A percentile compares a stretch with the other conserved stretches of the same genome.
Evolutionary conservation across 305 asterid genomes (phyloP).

Genomic region (Solanum aculeatissimum): DNA sequence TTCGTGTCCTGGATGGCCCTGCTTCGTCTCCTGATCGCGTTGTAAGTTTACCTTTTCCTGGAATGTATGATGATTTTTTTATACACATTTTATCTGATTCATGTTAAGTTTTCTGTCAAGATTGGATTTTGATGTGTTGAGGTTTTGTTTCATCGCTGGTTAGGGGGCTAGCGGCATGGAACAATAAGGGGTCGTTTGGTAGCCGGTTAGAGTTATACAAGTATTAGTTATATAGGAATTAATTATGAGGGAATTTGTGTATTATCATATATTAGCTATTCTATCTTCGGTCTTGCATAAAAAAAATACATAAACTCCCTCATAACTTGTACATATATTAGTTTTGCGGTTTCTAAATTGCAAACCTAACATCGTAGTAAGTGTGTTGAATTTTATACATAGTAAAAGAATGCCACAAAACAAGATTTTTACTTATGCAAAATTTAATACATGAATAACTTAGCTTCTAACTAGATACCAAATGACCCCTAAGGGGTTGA

Average conservation of each 20-base stretch:
- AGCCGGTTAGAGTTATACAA: neutral
- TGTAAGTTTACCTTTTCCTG: slow-evolving; percentile 10
- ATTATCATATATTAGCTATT: neutral
- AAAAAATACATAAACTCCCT: neutral
- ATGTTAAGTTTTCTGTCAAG: neutral
- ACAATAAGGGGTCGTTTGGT: neutral
- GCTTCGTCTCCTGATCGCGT: slow-evolving; percentile 56
- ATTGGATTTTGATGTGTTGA: neutral
- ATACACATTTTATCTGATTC: neutral
- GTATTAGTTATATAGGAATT: neutral
- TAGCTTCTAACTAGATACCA: neutral
- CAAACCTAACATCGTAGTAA: neutral
- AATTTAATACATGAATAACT: neutral
- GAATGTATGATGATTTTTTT: neutral
- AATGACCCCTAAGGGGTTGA: neutral
- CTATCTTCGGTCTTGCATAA: neutral
- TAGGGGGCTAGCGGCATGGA: neutral
- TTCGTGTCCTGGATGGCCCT: slow-evolving; percentile 87
- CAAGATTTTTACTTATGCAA: neutral
- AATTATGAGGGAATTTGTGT: neutral
- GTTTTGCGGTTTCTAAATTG: neutral
- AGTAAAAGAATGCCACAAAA: neutral
- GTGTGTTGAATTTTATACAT: neutral
- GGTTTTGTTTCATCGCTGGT: neutral
- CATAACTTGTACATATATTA: neutral